A percentile compares a stretch with the other conserved stretches of the same genome.
Conservation (phyloP, 345 rosid species). For the Bruguiera gymnorhiza region DNA sequence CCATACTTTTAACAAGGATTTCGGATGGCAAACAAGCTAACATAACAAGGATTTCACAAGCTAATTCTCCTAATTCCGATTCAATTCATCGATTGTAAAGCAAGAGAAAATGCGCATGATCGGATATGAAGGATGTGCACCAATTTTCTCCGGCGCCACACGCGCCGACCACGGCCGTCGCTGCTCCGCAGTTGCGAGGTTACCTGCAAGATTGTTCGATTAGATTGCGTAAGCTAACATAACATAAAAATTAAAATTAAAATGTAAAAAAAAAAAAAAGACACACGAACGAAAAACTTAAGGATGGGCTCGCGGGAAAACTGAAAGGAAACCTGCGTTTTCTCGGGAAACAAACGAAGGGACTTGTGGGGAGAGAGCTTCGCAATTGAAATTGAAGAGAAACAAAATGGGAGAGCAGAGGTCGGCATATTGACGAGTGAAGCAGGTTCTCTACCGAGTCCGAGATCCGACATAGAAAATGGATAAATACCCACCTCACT, state of each 20-base stretch:
- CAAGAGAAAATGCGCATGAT: not conserved
- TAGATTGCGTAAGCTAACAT: not conserved
- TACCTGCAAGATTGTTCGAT: slow-evolving; percentile 30
- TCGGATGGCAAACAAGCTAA: too few relatives aligned
- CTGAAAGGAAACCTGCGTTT: slow-evolving; percentile 30
- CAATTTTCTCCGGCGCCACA: slow-evolving; percentile 79
- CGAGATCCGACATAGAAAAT: too few relatives aligned
- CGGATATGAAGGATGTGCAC: slow-evolving; percentile 23
- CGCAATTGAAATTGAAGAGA: slow-evolving; percentile 33
- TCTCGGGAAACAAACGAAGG: not conserved
- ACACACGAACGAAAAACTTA: not conserved
- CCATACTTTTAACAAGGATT: too few relatives aligned
- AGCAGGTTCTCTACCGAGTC: too few relatives aligned
- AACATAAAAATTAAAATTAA: not conserved
- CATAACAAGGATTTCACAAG: too few relatives aligned
- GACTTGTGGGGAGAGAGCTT: not conserved
- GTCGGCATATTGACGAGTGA: slow-evolving; percentile 22
- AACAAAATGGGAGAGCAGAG: slow-evolving; percentile 16
- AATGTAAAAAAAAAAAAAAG: not conserved
- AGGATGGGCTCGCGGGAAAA: not conserved
- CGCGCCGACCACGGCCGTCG: slow-evolving; percentile 47
- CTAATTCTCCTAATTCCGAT: too few relatives aligned
- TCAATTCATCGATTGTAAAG: too few relatives aligned
- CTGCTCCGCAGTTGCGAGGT: slow-evolving; percentile 32
- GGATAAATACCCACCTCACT: too few relatives aligned